These are phyloP conservation scores for Monosiga brevicollis DNA, from an alignment of 78 protist species.

Conservation along the genomic window DNA sequence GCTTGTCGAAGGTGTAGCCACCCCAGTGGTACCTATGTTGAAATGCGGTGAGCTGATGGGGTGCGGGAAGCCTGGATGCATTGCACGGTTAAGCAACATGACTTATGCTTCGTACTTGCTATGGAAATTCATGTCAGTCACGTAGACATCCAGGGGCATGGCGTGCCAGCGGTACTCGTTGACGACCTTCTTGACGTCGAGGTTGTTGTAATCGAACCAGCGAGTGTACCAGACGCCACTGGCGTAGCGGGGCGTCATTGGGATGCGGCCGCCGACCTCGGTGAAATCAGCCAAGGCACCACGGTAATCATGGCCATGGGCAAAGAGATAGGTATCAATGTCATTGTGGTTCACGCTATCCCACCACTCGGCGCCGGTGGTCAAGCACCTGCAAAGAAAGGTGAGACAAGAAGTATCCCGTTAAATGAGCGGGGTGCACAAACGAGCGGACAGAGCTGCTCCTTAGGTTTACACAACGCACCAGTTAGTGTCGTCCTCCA, in stretches of 20 bases:
- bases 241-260: constrained; percentile 30
- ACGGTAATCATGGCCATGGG: constrained; percentile 27
- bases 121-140: constrained; percentile 62
- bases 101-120: too few species aligned
- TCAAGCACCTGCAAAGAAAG: not conserved
- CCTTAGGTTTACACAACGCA: not conserved
- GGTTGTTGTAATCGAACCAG: not conserved
- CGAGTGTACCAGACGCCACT: constrained; percentile 29
- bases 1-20: constrained; percentile 33
- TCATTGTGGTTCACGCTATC: not conserved
- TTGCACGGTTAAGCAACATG: too few species aligned
- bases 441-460: not conserved
- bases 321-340: constrained; percentile 48
- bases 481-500: constrained; percentile 16
- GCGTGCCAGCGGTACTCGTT: not conserved
- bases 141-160: constrained; percentile 47
- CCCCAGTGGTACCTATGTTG: constrained; percentile 25
- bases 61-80: too few species aligned
- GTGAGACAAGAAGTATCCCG: not conserved
- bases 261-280: constrained; percentile 8
- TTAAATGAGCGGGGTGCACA: not conserved
- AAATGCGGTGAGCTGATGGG: too few species aligned
- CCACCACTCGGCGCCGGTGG: not conserved
- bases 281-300: constrained; percentile 42
- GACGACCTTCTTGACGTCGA: not conserved